Percentiles rank a stretch among this genome's conserved stretches.
These are phyloP conservation scores for Fusarium goolgardi DNA, from an alignment of 2,329 filamentous ascomycete genomes.

Conservation along the genomic window DNA sequence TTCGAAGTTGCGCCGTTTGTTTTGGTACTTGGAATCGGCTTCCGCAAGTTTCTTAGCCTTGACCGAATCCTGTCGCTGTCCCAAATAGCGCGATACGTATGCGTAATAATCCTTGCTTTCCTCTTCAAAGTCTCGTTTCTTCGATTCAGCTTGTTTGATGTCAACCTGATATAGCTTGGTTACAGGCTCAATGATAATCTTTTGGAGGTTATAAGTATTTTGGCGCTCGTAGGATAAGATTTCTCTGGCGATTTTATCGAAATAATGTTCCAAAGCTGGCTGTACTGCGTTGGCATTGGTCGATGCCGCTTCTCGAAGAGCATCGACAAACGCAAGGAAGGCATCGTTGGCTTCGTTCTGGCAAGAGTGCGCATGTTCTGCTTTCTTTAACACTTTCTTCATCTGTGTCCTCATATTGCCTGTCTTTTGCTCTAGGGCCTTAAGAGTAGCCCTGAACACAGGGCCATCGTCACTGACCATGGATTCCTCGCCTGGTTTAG, in stretches of 20 bases:
- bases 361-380: conserved; percentile 85
- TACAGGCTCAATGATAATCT: conserved; percentile 93
- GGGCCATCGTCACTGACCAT: conserved; percentile 90
- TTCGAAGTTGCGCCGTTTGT: conserved; percentile 93
- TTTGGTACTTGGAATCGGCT: conserved; percentile 96
- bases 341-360: conserved; percentile 89
- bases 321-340: conserved; percentile 83
- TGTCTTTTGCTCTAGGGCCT: conserved; percentile 94
- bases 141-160: conserved; percentile 96
- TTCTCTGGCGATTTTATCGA: conserved; percentile 93
- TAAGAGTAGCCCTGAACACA: conserved; percentile 95
- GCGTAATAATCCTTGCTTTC: conserved; percentile 99
- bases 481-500: conserved; percentile 86
- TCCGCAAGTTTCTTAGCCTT: conserved; percentile 97
- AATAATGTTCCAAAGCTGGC: conserved; percentile 96
- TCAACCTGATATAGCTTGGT: conserved; percentile 92
- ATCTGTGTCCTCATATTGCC: conserved; percentile 93
- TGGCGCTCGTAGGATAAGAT: conserved; percentile 88
- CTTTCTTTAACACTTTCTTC: conserved; percentile 94
- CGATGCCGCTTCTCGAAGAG: conserved; percentile 85
- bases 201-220: conserved; percentile 87
- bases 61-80: conserved; percentile 92
- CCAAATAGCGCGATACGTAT: conserved; percentile 95
- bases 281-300: conserved; percentile 98
- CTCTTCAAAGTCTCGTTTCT: conserved; percentile 98